Base-by-base conservation (phyloP, 148 eudicot genomes). In the Fagopyrum esculentum region DNA sequence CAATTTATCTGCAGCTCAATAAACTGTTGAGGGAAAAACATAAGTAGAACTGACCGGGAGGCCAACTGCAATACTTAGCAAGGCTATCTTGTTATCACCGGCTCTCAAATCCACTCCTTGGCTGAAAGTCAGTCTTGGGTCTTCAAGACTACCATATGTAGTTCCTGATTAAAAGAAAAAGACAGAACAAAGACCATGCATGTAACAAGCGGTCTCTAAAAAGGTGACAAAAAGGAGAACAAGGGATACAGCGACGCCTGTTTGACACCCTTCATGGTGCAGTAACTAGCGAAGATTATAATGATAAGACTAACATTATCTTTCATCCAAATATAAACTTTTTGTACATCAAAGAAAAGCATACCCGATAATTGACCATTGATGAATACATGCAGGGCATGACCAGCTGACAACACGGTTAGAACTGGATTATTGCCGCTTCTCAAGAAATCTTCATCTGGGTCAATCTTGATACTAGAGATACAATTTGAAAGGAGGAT, bases 11-110 rank as follows among this genome's bases (percentile, higher is more conserved):
- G n/a, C 19, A 66, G 46, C 5, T 11, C 12, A 45, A 35, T 17
- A 66, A 66, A 66, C 47, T 40, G n/a, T 40, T 17, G 9, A 40
- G 8, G 26, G 46, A 66, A 17, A 66, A 13, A 66, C 40, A 35
- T 44, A 66, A 66, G 46, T 71, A 46, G 51, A 71, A 47, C 73
- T 71, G 17, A 71, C 73, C 85, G 98, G 98, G 64, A 93, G 92
- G 71, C 98, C 98, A 83, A 93, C 94, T 75, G 98, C 89, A 77
- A 91, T 85, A 83, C 98, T 93, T 35, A 93, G 85, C 66, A 93
- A 87, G 56, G 97, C 81, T 55, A 93, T 89, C 78, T 78, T 86
- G 90, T 93, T 93, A 45, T 89, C 78, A 66, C 98, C 98, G 51
- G 91, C 87, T 81, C 88, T 86, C 74, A 93, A 78, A 70, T 89